A percentile compares a stretch with the other conserved stretches of the same genome.
Evolutionary conservation across 2,329 filamentous ascomycete genomes (phyloP).

Genomic region (Geosmithia putterillii): DNA sequence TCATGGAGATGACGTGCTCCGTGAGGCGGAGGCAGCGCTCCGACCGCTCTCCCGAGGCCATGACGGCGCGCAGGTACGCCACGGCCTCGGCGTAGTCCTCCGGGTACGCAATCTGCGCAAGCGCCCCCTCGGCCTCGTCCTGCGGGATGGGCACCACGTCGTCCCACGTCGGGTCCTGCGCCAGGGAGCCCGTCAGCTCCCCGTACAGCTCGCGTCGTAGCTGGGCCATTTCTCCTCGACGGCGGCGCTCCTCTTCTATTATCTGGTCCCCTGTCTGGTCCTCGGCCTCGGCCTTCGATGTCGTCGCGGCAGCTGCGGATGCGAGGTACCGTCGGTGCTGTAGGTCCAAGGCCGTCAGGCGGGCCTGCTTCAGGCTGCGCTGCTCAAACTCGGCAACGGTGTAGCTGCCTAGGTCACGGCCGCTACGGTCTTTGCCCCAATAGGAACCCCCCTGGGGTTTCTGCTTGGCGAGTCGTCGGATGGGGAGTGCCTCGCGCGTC

Average conservation of each 20-base stretch:
- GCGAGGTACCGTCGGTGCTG: slow-evolving; percentile 31
- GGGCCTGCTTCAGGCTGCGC: slow-evolving; percentile 26
- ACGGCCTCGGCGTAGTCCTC: slow-evolving; percentile 83
- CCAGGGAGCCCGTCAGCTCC: slow-evolving; percentile 27
- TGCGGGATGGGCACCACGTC: slow-evolving; percentile 75
- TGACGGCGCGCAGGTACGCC: slow-evolving; percentile 84
- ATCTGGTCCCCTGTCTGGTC: neutral
- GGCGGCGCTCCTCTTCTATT: slow-evolving; percentile 30
- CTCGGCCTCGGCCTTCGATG: neutral
- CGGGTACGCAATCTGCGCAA: slow-evolving; percentile 87
- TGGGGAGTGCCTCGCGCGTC: slow-evolving; percentile 36
- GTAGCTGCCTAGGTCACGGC: slow-evolving; percentile 36
- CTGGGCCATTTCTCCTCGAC: slow-evolving; percentile 37
- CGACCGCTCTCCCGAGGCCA: slow-evolving; percentile 78
- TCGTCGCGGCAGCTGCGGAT: neutral
- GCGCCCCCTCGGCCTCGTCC: slow-evolving; percentile 69
- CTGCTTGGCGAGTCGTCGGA: slow-evolving; percentile 26
- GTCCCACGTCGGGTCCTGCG: slow-evolving; percentile 65
- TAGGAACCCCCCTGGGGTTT: slow-evolving; percentile 4
- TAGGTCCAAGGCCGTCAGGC: slow-evolving; percentile 28
- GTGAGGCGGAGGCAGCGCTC: slow-evolving; percentile 70
- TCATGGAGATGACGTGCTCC: slow-evolving; percentile 80
- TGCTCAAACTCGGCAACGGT: slow-evolving; percentile 30
- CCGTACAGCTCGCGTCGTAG: slow-evolving; percentile 42
- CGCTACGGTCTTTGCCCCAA: slow-evolving; percentile 40